Base-by-base conservation (phyloP, 2,329 filamentous ascomycete genomes). In the Colletotrichum sojae region DNA sequence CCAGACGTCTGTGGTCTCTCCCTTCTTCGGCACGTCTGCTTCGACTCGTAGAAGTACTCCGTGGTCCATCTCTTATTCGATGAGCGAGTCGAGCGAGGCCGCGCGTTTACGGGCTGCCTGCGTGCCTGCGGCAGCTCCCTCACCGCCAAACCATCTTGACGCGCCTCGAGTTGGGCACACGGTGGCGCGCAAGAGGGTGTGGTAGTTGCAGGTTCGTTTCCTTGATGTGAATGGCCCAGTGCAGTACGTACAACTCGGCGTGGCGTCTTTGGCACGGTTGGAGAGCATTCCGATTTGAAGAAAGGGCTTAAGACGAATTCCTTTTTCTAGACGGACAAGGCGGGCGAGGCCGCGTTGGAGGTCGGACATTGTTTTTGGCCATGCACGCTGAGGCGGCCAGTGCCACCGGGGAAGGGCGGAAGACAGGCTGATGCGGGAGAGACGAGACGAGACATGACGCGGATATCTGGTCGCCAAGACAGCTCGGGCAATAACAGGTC, bases 381-480 rank as follows among this genome's bases (percentile, higher is more conserved):
- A 39, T 60, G 48, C 45, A 45, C 31, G 49, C 51, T 43, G 49
- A 51, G 43, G 62, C 49, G 61, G 55, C 54, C 66, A 66, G 43
- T 52, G 66, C 66, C 18, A 39, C 62, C 62, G 66, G 62, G 66
- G 66, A 69, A 69, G 20, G 36, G 43, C 66, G 66, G 66, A 60
- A 66, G 54, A 52, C 18, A 46, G 18, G 63, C 55, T 48, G 39
- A 58, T 48, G 55, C 55, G 63, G 61, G 66, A 54, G 54, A 69
- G 55, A 66, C 62, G 49, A 69, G 66, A 69, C 49, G 62, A 69
- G 62, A 69, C 66, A 69, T 69, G 66, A 60, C 49, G 66, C 62
- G 54, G 66, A 55, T 60, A 68, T 58, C 48, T 40, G 13, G 27
- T 52, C 55, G 22, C 49, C 55, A 27, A 56, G 55, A 56, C 31